These are phyloP conservation scores for Suhomyces kilbournensis DNA, from an alignment of 805 yeast species.

Conservation along the genomic window DNA sequence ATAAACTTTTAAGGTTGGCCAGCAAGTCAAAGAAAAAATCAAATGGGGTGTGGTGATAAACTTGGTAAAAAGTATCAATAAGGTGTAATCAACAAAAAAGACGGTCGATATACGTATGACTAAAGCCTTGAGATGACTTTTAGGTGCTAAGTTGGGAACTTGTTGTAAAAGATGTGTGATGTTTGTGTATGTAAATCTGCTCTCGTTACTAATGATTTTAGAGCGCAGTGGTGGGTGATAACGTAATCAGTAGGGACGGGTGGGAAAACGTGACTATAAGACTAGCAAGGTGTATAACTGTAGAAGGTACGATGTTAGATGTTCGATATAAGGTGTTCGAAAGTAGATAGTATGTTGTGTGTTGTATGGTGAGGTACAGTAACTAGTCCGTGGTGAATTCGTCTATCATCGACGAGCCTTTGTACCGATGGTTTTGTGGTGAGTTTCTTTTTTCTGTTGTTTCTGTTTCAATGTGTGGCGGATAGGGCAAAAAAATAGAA, in stretches of 20 bases:
- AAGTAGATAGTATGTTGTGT: background rate
- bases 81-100: background rate
- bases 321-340: background rate
- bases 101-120: background rate
- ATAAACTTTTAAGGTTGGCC: background rate
- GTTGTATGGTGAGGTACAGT: background rate
- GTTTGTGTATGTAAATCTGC: background rate
- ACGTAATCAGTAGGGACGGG: background rate
- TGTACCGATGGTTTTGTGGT: background rate
- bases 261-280: background rate
- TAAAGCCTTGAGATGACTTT: background rate
- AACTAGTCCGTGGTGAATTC: background rate
- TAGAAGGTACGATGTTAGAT: background rate
- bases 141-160: background rate
- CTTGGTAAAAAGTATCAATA: background rate
- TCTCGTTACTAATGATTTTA: background rate
- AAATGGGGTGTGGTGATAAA: background rate
- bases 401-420: constrained; percentile 1
- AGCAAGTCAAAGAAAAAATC: background rate
- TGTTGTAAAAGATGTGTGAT: background rate
- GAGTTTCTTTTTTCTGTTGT: background rate
- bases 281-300: background rate
- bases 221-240: background rate
- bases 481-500: background rate
- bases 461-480: background rate